Evolutionary conservation across 2,329 filamentous ascomycete genomes (phyloP), one percentile per base, ranked within the genome.

Genomic region (Pochonia chlamydosporia): DNA sequence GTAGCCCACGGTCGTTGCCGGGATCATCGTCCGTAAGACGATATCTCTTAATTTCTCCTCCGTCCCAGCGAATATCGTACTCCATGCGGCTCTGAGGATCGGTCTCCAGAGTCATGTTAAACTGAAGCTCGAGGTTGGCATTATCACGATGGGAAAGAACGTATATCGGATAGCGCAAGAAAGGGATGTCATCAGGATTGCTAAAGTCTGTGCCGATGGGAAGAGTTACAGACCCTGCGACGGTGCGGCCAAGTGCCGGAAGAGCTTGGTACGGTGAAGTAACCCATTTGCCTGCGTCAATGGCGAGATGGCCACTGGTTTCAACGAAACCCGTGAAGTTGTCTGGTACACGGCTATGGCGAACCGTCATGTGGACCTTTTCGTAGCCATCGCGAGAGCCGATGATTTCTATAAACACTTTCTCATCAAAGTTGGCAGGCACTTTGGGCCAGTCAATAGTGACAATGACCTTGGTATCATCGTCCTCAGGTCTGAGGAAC

Each of bases 1-100:
- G 76, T 50, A 58, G 67, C 49, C 65, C 71, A 49, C 65, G 61
- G 14, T 55, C 56, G 23, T 56, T 50, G 6, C 46, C 46, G 3
- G 45, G 26, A 31, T 57, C 54, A 31, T 58, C 53, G 5, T 56
- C 62, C 1, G 72, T 57, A 9, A 68, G 54, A 5, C 61, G 57
- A 3, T 59, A 58, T 23, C 54, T 60, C 31, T 58, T 55, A 1
- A 54, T 57, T 24, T 69, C 56, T 3, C 63, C 61, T 21, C 69
- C 64, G 40, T 78, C 71, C 14, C 80, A 58, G 5, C 70, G 67
- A 3, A 78, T 60, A 4, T 76, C 71, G 51, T 76, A 80, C 5
- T 65, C 66, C 58, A 81, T 72, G 3, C 67, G 70, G 1, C 67
- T 63, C 20, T 64, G 61, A 1, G 76, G 75, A 47, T 77, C 70